Base-by-base conservation (phyloP, 371 early-diverging fungal species). In the Actinomortierella wolfii region DNA sequence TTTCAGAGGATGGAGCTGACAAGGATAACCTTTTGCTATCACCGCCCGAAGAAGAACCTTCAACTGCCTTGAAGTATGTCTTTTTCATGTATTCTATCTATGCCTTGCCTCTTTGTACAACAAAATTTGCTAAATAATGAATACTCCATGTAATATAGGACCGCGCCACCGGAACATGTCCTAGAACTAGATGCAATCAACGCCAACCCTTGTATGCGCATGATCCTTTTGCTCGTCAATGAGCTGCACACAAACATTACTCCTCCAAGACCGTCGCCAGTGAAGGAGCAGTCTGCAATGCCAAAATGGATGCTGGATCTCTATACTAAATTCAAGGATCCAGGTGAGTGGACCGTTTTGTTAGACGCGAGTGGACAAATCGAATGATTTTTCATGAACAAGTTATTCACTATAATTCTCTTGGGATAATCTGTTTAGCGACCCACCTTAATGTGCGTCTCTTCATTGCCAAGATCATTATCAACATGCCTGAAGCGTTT, bases 271-370 rank as follows among this genome's bases (percentile, higher is more conserved):
- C 58, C 63, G n/a, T 62, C 61, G 48, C 56, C 67, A 60, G 57
- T 63, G n/a, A 62, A 56, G 23, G 58, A 63, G 13, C 64, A 76
- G 17, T 46, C 67, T 15, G 51, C 61, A 1, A 85, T 89, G 84
- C 88, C 89, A 2, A 45, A 55, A 3, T 92, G 92, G 92, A 89
- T 92, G 87, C 66, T 68, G n/a, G 78, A 77, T 40, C 56, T 89
- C 11, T 46, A 64, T 15, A 66, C 52, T 23, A 71, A 73, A n/a
- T 78, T 84, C 25, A 66, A 47, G 8, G 56, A 68, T 17, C 59
- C 51, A 18, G 67, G 79, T 77, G 77, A 47, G 48, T 58, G 5
- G 0, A 0, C 18, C 18, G 13, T 13, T 17, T 17, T 2, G 18
- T 42, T 17, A 29, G 24, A 20, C 9, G 13, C 11, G 6, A 21